Evolutionary conservation across 1,139 yeast species (phyloP), one percentile per base, ranked within the genome.

Genomic region (Suhomyces bolitotheri): DNA sequence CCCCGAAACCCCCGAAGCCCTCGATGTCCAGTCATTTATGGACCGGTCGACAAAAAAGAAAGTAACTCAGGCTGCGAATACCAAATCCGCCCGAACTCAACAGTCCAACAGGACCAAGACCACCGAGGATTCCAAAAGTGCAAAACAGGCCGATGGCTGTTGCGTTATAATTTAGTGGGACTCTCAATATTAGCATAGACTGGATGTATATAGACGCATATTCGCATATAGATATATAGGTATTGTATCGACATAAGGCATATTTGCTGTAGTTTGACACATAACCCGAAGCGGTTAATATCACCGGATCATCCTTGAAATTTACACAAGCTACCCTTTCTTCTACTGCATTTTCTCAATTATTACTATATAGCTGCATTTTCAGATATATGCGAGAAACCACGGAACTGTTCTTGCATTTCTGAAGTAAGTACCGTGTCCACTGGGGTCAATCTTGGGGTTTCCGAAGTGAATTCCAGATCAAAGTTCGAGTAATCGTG

Each of bases 401-500:
- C 98, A 53, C 97, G 80, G 74, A 92, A 92, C 66, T 88, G 95
- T 54, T 92, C 97, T 70, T 92, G 98, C 81, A 86, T 84, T 27
- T 82, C 80, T 1, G 94, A 80, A 11, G 95, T 84, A 56, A 92
- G 72, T 4, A 86, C 82, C 12, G 96, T 83, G 43, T 87, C 92
- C 32, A 92, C 92, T 1, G 98, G 98, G 0, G 98, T 92, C 61
- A 92, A 73, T 35, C 95, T 82, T 25, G 98, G 97, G 21, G 95
- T 86, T 56, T 94, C 97, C 2, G 88, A 79, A 1, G 98, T 92
- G 57, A 92, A 92, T 57, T 92, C 97, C 54, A 82, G 84, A 63
- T 92, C 98, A 56, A 92, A 92, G 66, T 89, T 89, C 14, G 94
- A 78, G 34, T 90, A 90, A 62, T 90, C 97, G 40, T 90, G 90